Evolutionary conservation across 139 green algal genomes (phyloP).

Genomic region (Chlorella sp.): DNA sequence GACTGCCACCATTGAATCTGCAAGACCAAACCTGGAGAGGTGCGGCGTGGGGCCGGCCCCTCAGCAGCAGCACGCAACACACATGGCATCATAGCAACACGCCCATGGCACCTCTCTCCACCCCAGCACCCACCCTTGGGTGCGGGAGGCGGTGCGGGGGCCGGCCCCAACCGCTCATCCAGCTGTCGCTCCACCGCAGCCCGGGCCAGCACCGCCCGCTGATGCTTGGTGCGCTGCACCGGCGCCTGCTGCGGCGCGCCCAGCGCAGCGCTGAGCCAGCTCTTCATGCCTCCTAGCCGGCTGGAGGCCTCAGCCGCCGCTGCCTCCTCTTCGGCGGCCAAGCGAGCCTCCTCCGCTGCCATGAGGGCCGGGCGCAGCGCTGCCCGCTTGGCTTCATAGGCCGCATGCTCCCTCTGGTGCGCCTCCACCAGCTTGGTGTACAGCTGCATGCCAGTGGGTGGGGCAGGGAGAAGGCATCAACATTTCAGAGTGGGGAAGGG

Average conservation of each 20-base stretch:
- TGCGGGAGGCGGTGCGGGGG: slow-evolving; percentile 2
- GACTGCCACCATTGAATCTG: too few relatives aligned
- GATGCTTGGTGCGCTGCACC: background rate
- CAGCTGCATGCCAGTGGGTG: background rate
- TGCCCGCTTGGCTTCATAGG: background rate
- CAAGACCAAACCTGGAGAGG: too few relatives aligned
- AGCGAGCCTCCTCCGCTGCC: background rate
- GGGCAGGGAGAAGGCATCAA: too few relatives aligned
- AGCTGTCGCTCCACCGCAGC: slow-evolving; percentile 7
- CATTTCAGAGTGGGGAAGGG: background rate
- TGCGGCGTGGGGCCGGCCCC: too few relatives aligned
- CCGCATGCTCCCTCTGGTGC: background rate
- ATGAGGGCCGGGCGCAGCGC: background rate
- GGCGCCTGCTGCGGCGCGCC: background rate
- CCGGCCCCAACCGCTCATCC: slow-evolving; percentile 7
- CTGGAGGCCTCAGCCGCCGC: background rate
- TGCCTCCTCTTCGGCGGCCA: background rate
- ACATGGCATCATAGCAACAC: background rate
- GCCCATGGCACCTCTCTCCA: background rate
- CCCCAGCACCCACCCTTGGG: slow-evolving; percentile 12
- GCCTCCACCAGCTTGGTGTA: background rate
- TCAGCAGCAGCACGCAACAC: too few relatives aligned
- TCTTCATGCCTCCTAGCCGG: background rate
- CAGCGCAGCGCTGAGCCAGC: background rate
- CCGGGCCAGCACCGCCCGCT: background rate